A percentile compares a stretch with the other conserved stretches of the same genome.
Evolutionary conservation across 345 rosid genomes (phyloP).

Genomic region (Camelina hispida): DNA sequence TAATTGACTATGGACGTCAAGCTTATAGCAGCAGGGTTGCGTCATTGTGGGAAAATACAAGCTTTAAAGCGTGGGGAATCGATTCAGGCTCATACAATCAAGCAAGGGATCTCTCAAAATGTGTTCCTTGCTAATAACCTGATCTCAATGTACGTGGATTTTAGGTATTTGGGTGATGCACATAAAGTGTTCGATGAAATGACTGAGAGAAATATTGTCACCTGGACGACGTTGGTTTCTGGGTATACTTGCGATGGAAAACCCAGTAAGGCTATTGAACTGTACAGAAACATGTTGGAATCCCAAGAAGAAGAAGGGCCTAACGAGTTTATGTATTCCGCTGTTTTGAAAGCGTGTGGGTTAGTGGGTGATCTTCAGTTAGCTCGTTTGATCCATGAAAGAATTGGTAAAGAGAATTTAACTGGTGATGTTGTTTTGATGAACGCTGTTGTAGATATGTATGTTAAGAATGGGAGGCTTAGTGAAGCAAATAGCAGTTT

Average conservation of each 20-base stretch:
- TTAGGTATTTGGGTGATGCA: slow-evolving; percentile 46
- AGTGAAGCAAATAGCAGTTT: slow-evolving; percentile 58
- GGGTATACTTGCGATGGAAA: slow-evolving; percentile 52
- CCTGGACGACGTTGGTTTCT: slow-evolving; percentile 70
- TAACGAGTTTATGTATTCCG: slow-evolving; percentile 68
- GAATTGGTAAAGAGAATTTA: slow-evolving; percentile 47
- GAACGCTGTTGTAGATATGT: slow-evolving; percentile 78
- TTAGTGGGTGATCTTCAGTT: slow-evolving; percentile 59
- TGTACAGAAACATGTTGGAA: slow-evolving; percentile 54
- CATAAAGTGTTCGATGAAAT: slow-evolving; percentile 68
- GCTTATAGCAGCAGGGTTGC: slow-evolving; percentile 52
- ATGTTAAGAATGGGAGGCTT: slow-evolving; percentile 68
- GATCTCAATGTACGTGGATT: slow-evolving; percentile 52
- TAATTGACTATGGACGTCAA: slow-evolving; percentile 50
- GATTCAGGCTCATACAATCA: slow-evolving; percentile 51
- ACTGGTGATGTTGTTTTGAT: slow-evolving; percentile 60
- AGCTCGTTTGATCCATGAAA: slow-evolving; percentile 59
- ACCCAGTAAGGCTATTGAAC: slow-evolving; percentile 51
- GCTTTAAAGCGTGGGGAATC: slow-evolving; percentile 56
- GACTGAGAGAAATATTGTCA: slow-evolving; percentile 57
- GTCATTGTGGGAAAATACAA: slow-evolving; percentile 59
- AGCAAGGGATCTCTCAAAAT: slow-evolving; percentile 47
- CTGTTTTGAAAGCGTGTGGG: slow-evolving; percentile 68
- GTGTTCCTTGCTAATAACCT: slow-evolving; percentile 58
- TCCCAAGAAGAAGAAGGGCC: slow-evolving; percentile 46